phyloP scores from a whole-genome alignment of 805 yeast species.

The Ogataea trehalophila region DNA sequence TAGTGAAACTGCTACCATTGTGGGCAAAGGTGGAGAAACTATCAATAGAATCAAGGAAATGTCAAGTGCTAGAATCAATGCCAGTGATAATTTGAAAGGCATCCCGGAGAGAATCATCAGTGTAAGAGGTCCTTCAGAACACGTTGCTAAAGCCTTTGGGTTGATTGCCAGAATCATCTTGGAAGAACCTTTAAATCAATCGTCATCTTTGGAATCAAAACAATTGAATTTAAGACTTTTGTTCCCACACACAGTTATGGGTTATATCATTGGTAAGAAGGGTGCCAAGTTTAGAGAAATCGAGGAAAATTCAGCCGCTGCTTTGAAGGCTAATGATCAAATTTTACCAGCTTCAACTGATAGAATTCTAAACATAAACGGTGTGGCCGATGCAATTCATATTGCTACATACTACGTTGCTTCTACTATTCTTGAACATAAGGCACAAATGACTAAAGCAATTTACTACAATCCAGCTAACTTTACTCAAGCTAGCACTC shows the following conservation, averaged over 20 bases:
- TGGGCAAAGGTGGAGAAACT: conserved; percentile 77
- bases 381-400: conserved; percentile 84
- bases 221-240: conserved; percentile 55
- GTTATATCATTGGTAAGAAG: conserved; percentile 73
- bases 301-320: conserved; percentile 77
- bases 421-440: conserved; percentile 60
- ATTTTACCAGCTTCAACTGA: conserved; percentile 75
- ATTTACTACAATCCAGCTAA: conserved; percentile 57
- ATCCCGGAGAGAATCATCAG: conserved; percentile 71
- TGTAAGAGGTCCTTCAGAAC: conserved; percentile 69
- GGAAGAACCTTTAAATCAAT: conserved; percentile 61
- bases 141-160: conserved; percentile 80
- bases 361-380: conserved; percentile 61
- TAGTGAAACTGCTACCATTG: conserved; percentile 69
- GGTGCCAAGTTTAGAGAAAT: conserved; percentile 75
- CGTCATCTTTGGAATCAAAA: conserved; percentile 51
- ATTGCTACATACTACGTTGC: conserved; percentile 75
- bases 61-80: conserved; percentile 62
- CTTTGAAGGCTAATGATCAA: conserved; percentile 66
- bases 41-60: conserved; percentile 59
- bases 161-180: conserved; percentile 60
- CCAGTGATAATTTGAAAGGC: conserved; percentile 66
- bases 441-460: conserved; percentile 51
- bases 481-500: conserved; percentile 27
- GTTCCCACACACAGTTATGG: conserved; percentile 76